Percentiles rank a stretch among this genome's conserved stretches.
These are phyloP conservation scores for Nitzschia sp. DNA, from an alignment of 108 stramenopile species.

Conservation along the genomic window DNA sequence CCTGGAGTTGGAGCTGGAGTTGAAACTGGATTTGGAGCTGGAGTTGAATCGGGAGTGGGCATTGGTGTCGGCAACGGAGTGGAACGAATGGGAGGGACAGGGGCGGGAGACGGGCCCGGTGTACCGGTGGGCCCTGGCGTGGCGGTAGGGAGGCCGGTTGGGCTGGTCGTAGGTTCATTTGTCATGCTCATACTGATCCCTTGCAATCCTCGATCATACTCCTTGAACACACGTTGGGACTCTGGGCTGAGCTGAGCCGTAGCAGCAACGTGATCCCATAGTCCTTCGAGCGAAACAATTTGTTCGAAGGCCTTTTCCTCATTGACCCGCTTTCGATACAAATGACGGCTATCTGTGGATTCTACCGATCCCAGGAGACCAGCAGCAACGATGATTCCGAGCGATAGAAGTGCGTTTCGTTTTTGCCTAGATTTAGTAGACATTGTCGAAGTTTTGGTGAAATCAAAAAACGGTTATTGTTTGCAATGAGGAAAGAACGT, in stretches of 20 bases:
- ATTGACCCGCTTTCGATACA: too few relatives aligned
- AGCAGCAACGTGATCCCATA: conserved; percentile 6
- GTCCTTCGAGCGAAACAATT: not conserved
- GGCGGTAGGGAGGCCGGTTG: not conserved
- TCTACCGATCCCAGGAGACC: too few relatives aligned
- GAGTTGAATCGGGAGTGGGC: not conserved
- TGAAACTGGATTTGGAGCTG: not conserved
- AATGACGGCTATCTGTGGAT: too few relatives aligned
- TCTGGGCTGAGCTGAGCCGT: not conserved
- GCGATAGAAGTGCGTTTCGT: too few relatives aligned
- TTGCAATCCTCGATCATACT: conserved; percentile 9
- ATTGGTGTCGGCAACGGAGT: conserved; percentile 13
- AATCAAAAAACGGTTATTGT: not conserved
- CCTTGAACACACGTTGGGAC: not conserved
- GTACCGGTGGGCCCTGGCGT: conserved; percentile 1
- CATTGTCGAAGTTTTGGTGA: not conserved
- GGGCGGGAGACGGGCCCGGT: conserved; percentile 1
- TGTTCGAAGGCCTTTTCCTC: not conserved
- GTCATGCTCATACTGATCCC: conserved; percentile 32
- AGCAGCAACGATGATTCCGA: too few relatives aligned
- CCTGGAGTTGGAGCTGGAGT: not conserved
- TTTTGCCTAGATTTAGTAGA: not conserved
- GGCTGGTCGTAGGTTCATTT: not conserved
- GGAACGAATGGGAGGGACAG: not conserved
- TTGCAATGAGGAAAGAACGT: not conserved